Conservation (phyloP, 225 moss, liverwort and hornwort species). For the Antitrichia curtipendula region DNA sequence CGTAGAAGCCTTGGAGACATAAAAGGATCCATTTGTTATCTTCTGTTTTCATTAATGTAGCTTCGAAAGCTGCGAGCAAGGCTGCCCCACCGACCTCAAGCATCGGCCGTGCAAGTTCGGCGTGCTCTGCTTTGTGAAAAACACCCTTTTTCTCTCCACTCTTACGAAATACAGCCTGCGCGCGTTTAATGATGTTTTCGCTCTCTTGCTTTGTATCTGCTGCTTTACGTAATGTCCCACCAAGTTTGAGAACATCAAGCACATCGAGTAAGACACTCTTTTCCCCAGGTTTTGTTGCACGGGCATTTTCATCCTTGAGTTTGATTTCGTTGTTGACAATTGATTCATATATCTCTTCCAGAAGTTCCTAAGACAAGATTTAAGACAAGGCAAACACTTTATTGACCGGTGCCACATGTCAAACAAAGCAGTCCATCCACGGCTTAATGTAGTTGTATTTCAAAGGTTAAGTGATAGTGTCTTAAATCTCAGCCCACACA, state of each 20-base stretch:
- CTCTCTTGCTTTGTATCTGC: slow-evolving; percentile 76
- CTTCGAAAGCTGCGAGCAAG: slow-evolving; percentile 75
- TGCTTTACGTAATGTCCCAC: slow-evolving; percentile 55
- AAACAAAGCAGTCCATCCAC: background rate
- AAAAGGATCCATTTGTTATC: slow-evolving; percentile 55
- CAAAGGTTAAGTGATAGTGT: background rate
- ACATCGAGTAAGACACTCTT: slow-evolving; percentile 70
- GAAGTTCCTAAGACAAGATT: slow-evolving; percentile 39
- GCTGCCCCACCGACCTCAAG: slow-evolving; percentile 80
- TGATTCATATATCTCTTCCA: slow-evolving; percentile 95
- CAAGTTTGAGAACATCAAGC: slow-evolving; percentile 59
- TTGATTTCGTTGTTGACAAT: slow-evolving; percentile 88
- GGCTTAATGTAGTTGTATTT: background rate
- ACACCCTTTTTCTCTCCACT: slow-evolving; percentile 49
- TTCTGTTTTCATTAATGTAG: slow-evolving; percentile 61
- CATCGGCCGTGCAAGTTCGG: slow-evolving; percentile 89
- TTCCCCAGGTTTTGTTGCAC: slow-evolving; percentile 35
- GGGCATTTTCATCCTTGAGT: slow-evolving; percentile 66
- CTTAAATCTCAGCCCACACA: background rate
- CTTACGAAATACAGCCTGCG: slow-evolving; percentile 62
- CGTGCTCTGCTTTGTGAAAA: slow-evolving; percentile 66
- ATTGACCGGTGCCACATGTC: background rate
- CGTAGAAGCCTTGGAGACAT: slow-evolving; percentile 72
- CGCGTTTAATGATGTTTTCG: slow-evolving; percentile 74
- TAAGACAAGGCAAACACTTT: background rate